Percentiles rank a stretch among this genome's conserved stretches.
phyloP scores from a whole-genome alignment of 176 grass and related monocot genomes.

The Melocanna baccifera region DNA sequence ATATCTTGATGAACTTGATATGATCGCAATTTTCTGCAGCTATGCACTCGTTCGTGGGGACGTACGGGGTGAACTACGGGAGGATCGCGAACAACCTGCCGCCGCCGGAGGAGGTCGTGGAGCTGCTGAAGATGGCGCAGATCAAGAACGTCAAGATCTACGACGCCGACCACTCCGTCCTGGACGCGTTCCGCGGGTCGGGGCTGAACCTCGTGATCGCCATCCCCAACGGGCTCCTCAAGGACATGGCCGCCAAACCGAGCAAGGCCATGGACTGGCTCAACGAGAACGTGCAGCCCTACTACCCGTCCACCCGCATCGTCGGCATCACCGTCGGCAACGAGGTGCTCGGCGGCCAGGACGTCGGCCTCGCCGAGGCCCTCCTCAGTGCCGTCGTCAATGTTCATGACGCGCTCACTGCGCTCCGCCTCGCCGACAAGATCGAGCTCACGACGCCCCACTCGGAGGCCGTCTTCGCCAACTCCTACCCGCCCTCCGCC shows the following conservation, averaged over 20 bases:
- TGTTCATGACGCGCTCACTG: conserved; percentile 59
- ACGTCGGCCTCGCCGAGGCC: conserved; percentile 51
- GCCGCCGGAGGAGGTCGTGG: conserved; percentile 40
- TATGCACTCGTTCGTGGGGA: conserved; percentile 43
- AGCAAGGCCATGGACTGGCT: conserved; percentile 67
- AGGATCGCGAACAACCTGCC: conserved; percentile 71
- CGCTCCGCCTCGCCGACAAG: conserved; percentile 37
- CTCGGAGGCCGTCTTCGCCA: conserved; percentile 81
- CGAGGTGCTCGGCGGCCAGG: conserved; percentile 65
- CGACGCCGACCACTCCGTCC: conserved; percentile 49
- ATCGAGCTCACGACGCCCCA: conserved; percentile 77
- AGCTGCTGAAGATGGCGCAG: conserved; percentile 42
- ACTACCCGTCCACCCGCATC: conserved; percentile 55
- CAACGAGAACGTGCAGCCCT: conserved; percentile 53
- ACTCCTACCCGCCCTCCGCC: conserved; percentile 79
- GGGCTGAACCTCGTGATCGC: conserved; percentile 67
- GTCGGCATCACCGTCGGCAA: conserved; percentile 81
- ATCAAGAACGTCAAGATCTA: conserved; percentile 72
- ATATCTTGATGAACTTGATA: too few species aligned
- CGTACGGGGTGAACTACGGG: conserved; percentile 78
- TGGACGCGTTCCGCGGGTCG: conserved; percentile 52
- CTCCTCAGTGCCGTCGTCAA: conserved; percentile 69
- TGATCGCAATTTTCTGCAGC: not conserved
- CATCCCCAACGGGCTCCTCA: conserved; percentile 51
- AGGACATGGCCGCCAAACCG: conserved; percentile 47